phyloP scores from a whole-genome alignment of 129 eudicot genomes.

The Saussurea involucrata region DNA sequence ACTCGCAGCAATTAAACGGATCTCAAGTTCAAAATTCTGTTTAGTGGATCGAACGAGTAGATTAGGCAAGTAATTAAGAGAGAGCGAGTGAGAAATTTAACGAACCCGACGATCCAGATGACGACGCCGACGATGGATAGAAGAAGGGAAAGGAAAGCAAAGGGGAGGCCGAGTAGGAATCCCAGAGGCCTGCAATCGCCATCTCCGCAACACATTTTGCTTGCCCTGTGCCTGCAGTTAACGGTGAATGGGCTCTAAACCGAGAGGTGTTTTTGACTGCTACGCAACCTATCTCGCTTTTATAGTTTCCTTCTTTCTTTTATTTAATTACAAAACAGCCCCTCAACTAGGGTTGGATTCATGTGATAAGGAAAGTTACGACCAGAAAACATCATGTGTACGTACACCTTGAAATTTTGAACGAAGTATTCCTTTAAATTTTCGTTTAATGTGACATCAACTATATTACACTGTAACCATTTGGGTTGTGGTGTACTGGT shows the following conservation, averaged over 20 bases:
- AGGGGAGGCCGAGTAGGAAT: slow-evolving; percentile 79
- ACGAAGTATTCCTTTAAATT: too few species aligned
- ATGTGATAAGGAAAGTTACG: too few species aligned
- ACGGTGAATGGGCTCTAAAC: background rate
- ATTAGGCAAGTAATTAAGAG: background rate
- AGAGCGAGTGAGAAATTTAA: background rate
- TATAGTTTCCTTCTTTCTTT: background rate
- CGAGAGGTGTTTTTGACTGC: background rate
- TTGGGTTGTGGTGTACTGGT: too few species aligned
- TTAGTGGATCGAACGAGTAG: background rate
- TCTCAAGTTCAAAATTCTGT: background rate
- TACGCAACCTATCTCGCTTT: slow-evolving; percentile 8
- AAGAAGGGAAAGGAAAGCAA: slow-evolving; percentile 68
- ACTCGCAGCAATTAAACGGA: background rate
- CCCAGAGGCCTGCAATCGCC: slow-evolving; percentile 87
- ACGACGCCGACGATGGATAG: slow-evolving; percentile 67
- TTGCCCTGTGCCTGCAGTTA: background rate
- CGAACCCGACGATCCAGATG: slow-evolving; percentile 89
- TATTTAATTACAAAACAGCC: slow-evolving; percentile 10
- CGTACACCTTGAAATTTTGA: too few species aligned
- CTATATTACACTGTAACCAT: too few species aligned
- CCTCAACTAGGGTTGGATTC: too few species aligned
- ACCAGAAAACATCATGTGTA: too few species aligned
- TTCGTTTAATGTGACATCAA: too few species aligned
- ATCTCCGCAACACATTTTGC: slow-evolving; percentile 53